Evolutionary conservation across 768 basidiomycete species (phyloP), one percentile per base, ranked within the genome.

Genomic region (Leccinum uliginosum): DNA sequence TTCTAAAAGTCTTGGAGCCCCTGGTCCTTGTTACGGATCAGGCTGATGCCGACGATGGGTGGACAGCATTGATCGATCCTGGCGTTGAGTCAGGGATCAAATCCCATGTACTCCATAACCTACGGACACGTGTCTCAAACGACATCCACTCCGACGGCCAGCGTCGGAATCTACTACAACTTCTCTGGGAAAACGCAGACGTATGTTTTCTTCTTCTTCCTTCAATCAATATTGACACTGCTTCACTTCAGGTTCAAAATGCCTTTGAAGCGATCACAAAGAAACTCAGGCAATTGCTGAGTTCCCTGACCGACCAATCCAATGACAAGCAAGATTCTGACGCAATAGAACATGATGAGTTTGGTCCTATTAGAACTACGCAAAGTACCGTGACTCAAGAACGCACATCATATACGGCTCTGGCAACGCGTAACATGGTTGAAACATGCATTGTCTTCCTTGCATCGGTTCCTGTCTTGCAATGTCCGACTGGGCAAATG

Each of bases 181-280:
- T 80, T 8, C 68, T 93, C 24, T 92, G 91, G 83, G 82, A 83
- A 57, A 82, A 81, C 57, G 64, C 76, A 45, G 89, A 91, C 62
- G 92, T 93, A 61, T 65, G 83, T 76, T 35, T 29, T 19, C 30
- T 45, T 23, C 26, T 35, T 40, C 11, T 15, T 30, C 9, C 46
- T 30, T 46, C 30, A 49, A n/a, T 43, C 32, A 35, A 21, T 29
- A 2, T 19, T 54, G 5, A 55, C 51, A n/a, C 21, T 29, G 17
- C 35, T 19, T 29, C 54, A 14, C 49, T 46, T 30, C 30, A 90
- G 87, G 75, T 85, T 24, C 85, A 86, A 65, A 80, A 81, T 56
- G 62, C 71, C 4, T 76, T 81, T 45, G 51, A 54, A 11, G 58
- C 53, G 3, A 60, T 76, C n/a, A 57, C 71, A 29, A 59, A 54